phyloP scores from a whole-genome alignment of 129 eudicot genomes.

The Logfia minima region DNA sequence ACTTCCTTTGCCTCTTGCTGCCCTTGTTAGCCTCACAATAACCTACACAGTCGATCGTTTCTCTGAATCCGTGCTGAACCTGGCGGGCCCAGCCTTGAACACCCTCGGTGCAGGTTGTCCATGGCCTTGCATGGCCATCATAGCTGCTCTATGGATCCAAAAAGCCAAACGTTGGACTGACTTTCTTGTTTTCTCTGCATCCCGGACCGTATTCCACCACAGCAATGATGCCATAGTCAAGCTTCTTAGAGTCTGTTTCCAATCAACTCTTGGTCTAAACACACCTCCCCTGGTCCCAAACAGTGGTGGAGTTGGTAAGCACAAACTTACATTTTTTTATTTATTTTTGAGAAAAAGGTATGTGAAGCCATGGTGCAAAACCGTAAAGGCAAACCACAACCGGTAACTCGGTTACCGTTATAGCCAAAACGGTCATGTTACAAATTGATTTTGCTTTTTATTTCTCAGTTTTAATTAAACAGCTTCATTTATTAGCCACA shows the following conservation, averaged over 20 bases:
- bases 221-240: slow-evolving; percentile 75
- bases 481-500: background rate
- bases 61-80: slow-evolving; percentile 60
- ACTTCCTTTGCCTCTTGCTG: slow-evolving; percentile 91
- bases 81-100: slow-evolving; percentile 68
- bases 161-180: slow-evolving; percentile 97
- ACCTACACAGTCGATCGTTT: slow-evolving; percentile 78
- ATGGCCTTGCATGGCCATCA: slow-evolving; percentile 96
- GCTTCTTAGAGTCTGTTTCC: slow-evolving; percentile 83
- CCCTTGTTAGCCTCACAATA: slow-evolving; percentile 92
- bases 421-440: background rate
- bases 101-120: slow-evolving; percentile 84
- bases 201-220: slow-evolving; percentile 84
- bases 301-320: slow-evolving; percentile 67
- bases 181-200: slow-evolving; percentile 74
- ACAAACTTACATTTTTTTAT: background rate
- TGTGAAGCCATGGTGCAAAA: background rate
- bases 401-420: background rate
- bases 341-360: background rate
- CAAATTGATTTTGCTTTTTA: background rate
- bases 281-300: slow-evolving; percentile 37
- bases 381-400: background rate
- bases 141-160: slow-evolving; percentile 83
- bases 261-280: slow-evolving; percentile 54
- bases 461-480: background rate